Evolutionary conservation across 2,329 filamentous ascomycete genomes (phyloP).

Genomic region (Mariannaea sp.): DNA sequence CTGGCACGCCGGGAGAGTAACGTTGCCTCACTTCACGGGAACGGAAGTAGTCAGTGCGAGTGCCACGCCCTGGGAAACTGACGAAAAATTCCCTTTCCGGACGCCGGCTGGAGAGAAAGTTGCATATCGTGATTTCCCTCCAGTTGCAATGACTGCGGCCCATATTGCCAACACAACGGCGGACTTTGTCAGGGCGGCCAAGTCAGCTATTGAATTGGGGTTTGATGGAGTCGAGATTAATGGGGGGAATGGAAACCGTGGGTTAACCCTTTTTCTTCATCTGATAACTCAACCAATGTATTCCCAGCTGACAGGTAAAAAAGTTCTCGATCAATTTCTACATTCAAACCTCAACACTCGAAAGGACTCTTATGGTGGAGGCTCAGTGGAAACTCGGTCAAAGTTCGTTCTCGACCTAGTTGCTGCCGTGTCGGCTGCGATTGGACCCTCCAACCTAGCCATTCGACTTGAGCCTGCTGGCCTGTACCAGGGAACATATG

Average conservation of each 20-base stretch:
- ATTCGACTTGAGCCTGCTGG: slow-evolving; percentile 1
- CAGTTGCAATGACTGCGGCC: neutral
- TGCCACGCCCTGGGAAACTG: neutral
- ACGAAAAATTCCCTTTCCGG: slow-evolving; percentile 4
- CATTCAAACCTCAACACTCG: slow-evolving; percentile 6
- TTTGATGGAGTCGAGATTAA: slow-evolving; percentile 7
- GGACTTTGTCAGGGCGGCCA: slow-evolving; percentile 3
- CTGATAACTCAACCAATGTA: neutral
- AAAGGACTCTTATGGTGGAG: neutral
- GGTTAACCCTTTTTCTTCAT: no score
- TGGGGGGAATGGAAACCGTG: slow-evolving; percentile 9
- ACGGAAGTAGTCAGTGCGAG: neutral
- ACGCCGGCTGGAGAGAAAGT: slow-evolving; percentile 4
- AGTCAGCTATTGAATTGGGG: neutral
- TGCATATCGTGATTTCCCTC: slow-evolving; percentile 1
- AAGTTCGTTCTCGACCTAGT: slow-evolving; percentile 4
- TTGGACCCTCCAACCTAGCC: slow-evolving; percentile 2
- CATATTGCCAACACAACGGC: slow-evolving; percentile 1
- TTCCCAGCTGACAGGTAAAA: neutral
- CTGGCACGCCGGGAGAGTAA: slow-evolving; percentile 5
- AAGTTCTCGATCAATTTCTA: slow-evolving; percentile 3
- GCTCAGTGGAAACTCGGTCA: neutral
- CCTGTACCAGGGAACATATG: neutral
- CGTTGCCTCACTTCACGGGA: slow-evolving; percentile 1
- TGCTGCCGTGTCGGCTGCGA: neutral